These are phyloP conservation scores for Aleurites moluccanus DNA, from an alignment of 441 rosid species.

Conservation along the genomic window DNA sequence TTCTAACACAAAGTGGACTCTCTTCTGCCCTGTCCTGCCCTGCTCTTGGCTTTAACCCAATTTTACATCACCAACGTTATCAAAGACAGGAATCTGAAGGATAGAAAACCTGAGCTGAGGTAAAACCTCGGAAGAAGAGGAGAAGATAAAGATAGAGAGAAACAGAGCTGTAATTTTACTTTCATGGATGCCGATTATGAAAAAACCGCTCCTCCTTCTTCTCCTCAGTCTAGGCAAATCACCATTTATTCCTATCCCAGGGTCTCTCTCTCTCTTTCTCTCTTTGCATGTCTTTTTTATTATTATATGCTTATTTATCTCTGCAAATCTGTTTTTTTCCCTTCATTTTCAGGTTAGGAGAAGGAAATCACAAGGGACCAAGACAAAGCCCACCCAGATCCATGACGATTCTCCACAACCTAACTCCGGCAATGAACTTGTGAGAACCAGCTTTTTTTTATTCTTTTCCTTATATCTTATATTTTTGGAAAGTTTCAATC, in stretches of 20 bases:
- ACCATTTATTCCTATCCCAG: slow-evolving; percentile 24
- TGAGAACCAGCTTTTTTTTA: slow-evolving; percentile 8
- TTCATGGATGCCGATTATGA: slow-evolving; percentile 22
- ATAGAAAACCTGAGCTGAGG: neutral
- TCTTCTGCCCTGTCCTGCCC: no score
- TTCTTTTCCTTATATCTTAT: neutral
- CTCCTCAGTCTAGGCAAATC: slow-evolving; percentile 13
- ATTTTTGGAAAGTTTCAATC: neutral
- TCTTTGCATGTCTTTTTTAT: slow-evolving; percentile 10
- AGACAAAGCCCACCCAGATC: slow-evolving; percentile 36
- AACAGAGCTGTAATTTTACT: no score
- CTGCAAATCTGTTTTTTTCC: slow-evolving; percentile 13
- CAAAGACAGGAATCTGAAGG: slow-evolving; percentile 18
- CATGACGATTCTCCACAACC: slow-evolving; percentile 31
- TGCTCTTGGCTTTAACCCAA: no score
- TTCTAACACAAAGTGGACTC: no score
- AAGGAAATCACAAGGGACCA: slow-evolving; percentile 34
- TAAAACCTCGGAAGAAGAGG: neutral
- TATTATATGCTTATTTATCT: slow-evolving; percentile 6
- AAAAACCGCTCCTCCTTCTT: slow-evolving; percentile 15
- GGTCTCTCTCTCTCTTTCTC: slow-evolving; percentile 9
- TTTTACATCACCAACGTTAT: slow-evolving; percentile 1
- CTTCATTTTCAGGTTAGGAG: slow-evolving; percentile 26
- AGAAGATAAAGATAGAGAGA: no score
- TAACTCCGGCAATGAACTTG: slow-evolving; percentile 27